A percentile compares a stretch with the other conserved stretches of the same genome.
phyloP scores from a whole-genome alignment of 768 basidiomycete species.

The Mycena galericulata region DNA sequence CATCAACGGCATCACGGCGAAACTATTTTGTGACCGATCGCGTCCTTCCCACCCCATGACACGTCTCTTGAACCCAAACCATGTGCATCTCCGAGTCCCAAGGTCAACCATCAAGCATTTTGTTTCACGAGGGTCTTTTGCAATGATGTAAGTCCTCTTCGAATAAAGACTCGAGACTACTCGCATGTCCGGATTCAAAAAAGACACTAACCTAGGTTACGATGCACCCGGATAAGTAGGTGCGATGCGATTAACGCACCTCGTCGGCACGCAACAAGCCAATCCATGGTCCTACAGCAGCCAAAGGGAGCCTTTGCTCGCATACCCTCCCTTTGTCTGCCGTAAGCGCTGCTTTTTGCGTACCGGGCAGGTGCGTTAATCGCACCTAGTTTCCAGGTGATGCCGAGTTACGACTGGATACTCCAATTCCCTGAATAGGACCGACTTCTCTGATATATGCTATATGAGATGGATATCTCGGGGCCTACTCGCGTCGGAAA shows the following conservation, averaged over 20 bases:
- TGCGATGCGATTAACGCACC: too few relatives aligned
- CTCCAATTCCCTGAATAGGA: constrained; percentile 14
- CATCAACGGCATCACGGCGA: neutral
- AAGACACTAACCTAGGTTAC: too few relatives aligned
- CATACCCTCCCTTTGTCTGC: too few relatives aligned
- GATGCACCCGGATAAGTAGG: too few relatives aligned
- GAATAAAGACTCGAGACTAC: constrained; percentile 21
- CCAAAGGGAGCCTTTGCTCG: too few relatives aligned
- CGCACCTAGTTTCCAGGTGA: neutral
- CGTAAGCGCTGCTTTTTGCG: too few relatives aligned
- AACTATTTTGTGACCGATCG: constrained; percentile 1
- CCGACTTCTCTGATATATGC: neutral
- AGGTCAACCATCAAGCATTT: neutral
- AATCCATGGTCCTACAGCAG: too few relatives aligned
- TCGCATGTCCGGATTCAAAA: constrained; percentile 3
- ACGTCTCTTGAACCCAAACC: constrained; percentile 26
- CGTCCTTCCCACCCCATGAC: constrained; percentile 10
- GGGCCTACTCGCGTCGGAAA: constrained; percentile 11
- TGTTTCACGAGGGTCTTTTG: constrained; percentile 10
- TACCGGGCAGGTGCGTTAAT: too few relatives aligned
- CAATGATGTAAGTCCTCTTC: constrained; percentile 20
- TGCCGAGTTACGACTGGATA: constrained; percentile 15
- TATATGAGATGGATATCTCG: constrained; percentile 14
- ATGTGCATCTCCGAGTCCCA: constrained; percentile 27
- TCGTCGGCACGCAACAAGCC: too few relatives aligned